These are phyloP conservation scores for Penicillium sp. DNA, from an alignment of 2,329 filamentous ascomycete genomes.

Conservation along the genomic window DNA sequence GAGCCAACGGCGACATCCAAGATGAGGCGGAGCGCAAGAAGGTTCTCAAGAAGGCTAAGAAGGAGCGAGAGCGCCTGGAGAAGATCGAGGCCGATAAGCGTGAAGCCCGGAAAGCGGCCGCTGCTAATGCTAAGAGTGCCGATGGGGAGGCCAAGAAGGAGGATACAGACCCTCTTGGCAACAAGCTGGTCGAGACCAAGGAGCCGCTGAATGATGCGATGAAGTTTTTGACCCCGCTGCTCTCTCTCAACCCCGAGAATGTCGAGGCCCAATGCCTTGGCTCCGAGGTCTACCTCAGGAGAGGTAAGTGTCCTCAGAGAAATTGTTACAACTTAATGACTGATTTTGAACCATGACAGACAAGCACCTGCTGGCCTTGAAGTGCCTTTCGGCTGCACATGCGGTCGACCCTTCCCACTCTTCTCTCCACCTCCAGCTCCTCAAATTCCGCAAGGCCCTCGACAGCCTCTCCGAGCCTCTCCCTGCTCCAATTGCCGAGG, in stretches of 20 bases:
- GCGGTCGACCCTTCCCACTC: constrained; percentile 69
- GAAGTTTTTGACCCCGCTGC: constrained; percentile 78
- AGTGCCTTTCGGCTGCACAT: constrained; percentile 75
- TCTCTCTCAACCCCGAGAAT: constrained; percentile 79
- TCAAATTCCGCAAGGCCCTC: constrained; percentile 67
- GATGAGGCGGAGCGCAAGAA: constrained; percentile 74
- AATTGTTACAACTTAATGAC: background rate
- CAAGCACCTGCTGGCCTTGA: constrained; percentile 84
- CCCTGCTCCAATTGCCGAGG: constrained; percentile 64
- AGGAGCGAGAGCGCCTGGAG: constrained; percentile 72
- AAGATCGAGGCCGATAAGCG: constrained; percentile 80
- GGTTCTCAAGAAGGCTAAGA: constrained; percentile 85
- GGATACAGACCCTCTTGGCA: constrained; percentile 83
- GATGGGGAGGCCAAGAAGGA: constrained; percentile 73
- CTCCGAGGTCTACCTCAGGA: constrained; percentile 85
- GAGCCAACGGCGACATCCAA: constrained; percentile 53
- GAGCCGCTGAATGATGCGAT: constrained; percentile 83
- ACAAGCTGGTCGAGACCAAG: constrained; percentile 75
- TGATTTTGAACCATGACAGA: constrained; percentile 53
- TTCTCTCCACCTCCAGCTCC: constrained; percentile 72
- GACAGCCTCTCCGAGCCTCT: constrained; percentile 61
- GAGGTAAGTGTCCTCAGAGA: constrained; percentile 61
- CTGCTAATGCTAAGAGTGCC: constrained; percentile 59
- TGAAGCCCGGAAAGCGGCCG: constrained; percentile 76
- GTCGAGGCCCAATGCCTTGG: constrained; percentile 81